A percentile compares a stretch with the other conserved stretches of the same genome.
Evolutionary conservation across 306 rosid genomes (phyloP).

Genomic region (Vachellia pachyceras): DNA sequence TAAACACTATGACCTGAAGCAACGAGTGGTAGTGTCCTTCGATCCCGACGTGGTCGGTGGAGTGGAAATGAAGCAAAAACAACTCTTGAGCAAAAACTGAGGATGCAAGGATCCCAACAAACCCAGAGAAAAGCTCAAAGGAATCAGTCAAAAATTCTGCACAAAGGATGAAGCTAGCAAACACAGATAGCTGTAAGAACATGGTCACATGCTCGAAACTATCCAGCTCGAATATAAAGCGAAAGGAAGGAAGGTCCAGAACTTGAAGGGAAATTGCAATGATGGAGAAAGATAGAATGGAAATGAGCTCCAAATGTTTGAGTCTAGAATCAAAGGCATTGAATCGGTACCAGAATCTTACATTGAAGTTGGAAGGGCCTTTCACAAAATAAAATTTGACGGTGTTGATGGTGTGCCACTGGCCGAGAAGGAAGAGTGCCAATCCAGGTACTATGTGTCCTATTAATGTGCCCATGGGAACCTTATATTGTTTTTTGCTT

Average conservation of each 20-base stretch:
- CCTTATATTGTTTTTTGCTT: constrained; percentile 17
- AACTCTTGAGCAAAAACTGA: constrained; percentile 87
- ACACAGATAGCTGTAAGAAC: constrained; percentile 84
- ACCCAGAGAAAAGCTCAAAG: constrained; percentile 59
- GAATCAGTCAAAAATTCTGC: constrained; percentile 61
- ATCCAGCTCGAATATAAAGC: constrained; percentile 62
- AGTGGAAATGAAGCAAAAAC: constrained; percentile 87
- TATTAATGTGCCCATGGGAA: constrained; percentile 67
- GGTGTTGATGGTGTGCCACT: constrained; percentile 85
- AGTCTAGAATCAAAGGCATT: constrained; percentile 47
- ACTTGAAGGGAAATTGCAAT: constrained; percentile 66
- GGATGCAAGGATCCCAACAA: constrained; percentile 67
- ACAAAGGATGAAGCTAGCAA: constrained; percentile 73
- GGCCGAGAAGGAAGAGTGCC: constrained; percentile 69
- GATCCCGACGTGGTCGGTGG: constrained; percentile 86
- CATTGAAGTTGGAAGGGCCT: constrained; percentile 66
- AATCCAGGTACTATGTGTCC: constrained; percentile 76
- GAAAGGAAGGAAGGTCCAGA: constrained; percentile 69
- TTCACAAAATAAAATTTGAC: constrained; percentile 67
- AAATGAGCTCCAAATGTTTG: constrained; percentile 80
- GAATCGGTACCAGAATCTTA: constrained; percentile 74
- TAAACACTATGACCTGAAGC: constrained; percentile 75
- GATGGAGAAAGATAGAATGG: constrained; percentile 67
- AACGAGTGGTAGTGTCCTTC: constrained; percentile 96
- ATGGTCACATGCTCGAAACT: constrained; percentile 91